phyloP scores from a whole-genome alignment of 257 asterid genomes.

The Jacaranda copaia region DNA sequence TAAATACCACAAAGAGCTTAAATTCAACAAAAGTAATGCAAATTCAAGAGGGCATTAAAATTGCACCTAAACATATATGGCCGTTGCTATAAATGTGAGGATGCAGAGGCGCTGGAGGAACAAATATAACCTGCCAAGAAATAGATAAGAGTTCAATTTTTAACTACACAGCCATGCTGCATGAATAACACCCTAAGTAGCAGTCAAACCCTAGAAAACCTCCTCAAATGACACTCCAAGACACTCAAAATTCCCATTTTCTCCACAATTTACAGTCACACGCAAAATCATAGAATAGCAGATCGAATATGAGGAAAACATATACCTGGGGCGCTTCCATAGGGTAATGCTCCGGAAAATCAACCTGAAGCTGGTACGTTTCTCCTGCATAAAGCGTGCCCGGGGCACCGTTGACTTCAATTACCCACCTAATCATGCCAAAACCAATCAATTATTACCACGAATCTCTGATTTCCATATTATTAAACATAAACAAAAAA shows the following conservation, averaged over 20 bases:
- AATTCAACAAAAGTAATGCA: not conserved
- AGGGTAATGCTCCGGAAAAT: conserved; percentile 79
- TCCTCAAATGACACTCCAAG: not conserved
- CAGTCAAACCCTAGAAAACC: conserved; percentile 39
- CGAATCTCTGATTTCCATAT: not conserved
- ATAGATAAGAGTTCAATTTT: conserved; percentile 10
- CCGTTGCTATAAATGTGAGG: conserved; percentile 97
- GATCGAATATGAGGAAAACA: not conserved
- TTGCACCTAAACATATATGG: conserved; percentile 90
- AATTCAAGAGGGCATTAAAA: not conserved
- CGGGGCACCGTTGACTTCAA: conserved; percentile 72
- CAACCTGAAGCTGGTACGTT: conserved; percentile 72
- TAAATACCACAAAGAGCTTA: not conserved
- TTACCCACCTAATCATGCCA: conserved; percentile 60
- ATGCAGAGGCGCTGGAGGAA: conserved; percentile 88
- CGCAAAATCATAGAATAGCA: not conserved
- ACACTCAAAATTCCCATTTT: not conserved
- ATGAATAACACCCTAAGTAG: not conserved
- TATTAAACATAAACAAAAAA: not conserved
- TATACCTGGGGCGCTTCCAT: conserved; percentile 80
- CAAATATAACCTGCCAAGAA: conserved; percentile 67
- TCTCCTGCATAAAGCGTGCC: conserved; percentile 68
- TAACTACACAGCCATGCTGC: not conserved
- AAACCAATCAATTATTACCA: not conserved
- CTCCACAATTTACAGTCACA: not conserved